Percentiles rank a stretch among this genome's conserved stretches.
Evolutionary conservation across 2,329 filamentous ascomycete species (phyloP).

Genomic region (Teratosphaeria gauchensis): DNA sequence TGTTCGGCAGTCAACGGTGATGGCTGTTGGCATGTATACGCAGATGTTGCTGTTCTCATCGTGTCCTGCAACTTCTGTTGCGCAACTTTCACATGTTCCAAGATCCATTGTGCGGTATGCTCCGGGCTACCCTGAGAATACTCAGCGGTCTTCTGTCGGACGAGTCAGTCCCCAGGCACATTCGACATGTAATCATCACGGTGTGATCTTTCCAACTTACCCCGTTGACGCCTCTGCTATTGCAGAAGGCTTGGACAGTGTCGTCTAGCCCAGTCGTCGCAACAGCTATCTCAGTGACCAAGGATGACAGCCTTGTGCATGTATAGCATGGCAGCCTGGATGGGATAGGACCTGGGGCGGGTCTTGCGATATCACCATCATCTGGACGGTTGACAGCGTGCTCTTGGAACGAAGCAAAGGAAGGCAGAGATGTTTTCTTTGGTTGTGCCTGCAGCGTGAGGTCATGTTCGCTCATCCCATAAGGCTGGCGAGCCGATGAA

Average conservation of each 20-base stretch:
- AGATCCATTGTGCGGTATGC: constrained; percentile 16
- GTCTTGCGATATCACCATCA: constrained; percentile 9
- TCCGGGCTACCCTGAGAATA: constrained; percentile 9
- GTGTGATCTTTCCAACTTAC: constrained; percentile 3
- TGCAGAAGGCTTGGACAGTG: constrained; percentile 9
- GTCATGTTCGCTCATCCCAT: background rate
- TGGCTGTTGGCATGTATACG: constrained; percentile 1
- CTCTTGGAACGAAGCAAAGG: constrained; percentile 17
- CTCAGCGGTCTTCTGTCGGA: constrained; percentile 7
- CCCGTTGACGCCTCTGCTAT: constrained; percentile 3
- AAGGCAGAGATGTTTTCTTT: constrained; percentile 14
- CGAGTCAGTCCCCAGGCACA: background rate
- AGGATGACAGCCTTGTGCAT: constrained; percentile 14
- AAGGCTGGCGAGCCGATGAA: background rate
- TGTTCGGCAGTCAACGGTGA: background rate
- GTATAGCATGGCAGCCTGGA: constrained; percentile 11
- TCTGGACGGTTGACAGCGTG: constrained; percentile 9
- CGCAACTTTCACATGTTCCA: constrained; percentile 11
- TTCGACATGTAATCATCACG: background rate
- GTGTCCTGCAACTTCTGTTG: constrained; percentile 12
- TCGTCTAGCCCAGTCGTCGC: constrained; percentile 16
- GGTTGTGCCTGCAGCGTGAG: background rate
- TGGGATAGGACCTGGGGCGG: constrained; percentile 13
- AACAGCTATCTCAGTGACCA: constrained; percentile 16
- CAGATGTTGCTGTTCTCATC: constrained; percentile 1